Evolutionary conservation across 78 protist species (phyloP), one percentile per base, ranked within the genome.

Genomic region (Dictyostelium brefeldianum): DNA sequence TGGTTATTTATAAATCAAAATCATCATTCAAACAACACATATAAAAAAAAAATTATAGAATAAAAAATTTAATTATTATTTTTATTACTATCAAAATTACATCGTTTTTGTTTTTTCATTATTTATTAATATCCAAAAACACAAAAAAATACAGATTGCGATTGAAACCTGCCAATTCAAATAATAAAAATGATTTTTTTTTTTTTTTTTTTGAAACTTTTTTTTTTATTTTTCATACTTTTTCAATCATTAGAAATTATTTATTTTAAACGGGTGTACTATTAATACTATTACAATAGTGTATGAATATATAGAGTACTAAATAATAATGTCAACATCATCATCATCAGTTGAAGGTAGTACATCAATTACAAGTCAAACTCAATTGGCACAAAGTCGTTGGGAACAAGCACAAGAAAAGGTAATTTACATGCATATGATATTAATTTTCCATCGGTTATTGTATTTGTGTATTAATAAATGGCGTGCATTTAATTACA

Each of bases 381-480:
- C 83, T 9, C 56, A 22, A 54, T 2, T 78, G 2, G 83, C 83
- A 4, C 74, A 81, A 62, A 87, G 54, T 73, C 77, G 80, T 64
- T 87, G 93, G 93, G 93, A 87, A 10, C 73, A 78, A 18, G 93
- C 93, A 25, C 93, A 87, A 36, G 93, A 87, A 64, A 87, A 87
- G 43, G 92, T 87, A 87, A n/a, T n/a, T n/a, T n/a, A n/a, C n/a
- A 59, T 5, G 36, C 5, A 10, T 20, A 59, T 14, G 5, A 59
- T 59, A 29, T 15, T 77, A 77, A 14, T n/a, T n/a, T n/a, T n/a
- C n/a, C n/a, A n/a, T n/a, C n/a, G n/a, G n/a, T n/a, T n/a, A n/a
- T n/a, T n/a, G n/a, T n/a, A 54, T 27, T 25, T 4, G n/a, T 7
- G 8, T 10, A 77, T 53, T 25, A 4, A 8, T 29, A n/a, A n/a